phyloP scores from a whole-genome alignment of 106 monocot genomes.

The Allium cepa region DNA sequence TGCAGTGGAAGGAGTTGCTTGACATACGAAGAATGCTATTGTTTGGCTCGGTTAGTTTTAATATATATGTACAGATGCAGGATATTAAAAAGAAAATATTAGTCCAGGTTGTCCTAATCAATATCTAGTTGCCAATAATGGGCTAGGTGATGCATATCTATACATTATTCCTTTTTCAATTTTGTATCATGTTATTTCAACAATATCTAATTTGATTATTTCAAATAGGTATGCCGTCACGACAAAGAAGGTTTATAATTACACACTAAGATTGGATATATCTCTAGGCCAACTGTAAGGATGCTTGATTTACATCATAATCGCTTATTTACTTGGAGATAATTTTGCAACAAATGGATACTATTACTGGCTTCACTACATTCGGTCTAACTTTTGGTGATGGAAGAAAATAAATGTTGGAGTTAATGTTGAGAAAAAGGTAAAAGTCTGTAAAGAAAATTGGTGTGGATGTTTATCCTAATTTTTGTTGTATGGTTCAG shows the following conservation, averaged over 20 bases:
- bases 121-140: too few species aligned
- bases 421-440: slow-evolving; percentile 31
- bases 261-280: slow-evolving; percentile 62
- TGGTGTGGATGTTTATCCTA: too few species aligned
- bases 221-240: slow-evolving; percentile 66
- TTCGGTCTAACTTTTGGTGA: slow-evolving; percentile 74
- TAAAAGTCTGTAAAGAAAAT: slow-evolving; percentile 15
- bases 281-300: slow-evolving; percentile 91
- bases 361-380: slow-evolving; percentile 83
- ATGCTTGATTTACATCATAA: slow-evolving; percentile 78
- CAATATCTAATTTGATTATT: not conserved
- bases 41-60: too few species aligned
- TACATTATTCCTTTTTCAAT: too few species aligned
- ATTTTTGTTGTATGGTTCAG: too few species aligned
- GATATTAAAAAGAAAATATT: too few species aligned
- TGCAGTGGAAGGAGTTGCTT: too few species aligned
- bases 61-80: too few species aligned
- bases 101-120: too few species aligned
- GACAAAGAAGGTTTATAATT: slow-evolving; percentile 47
- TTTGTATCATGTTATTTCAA: not conserved
- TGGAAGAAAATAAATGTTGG: slow-evolving; percentile 75
- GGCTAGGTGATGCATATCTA: too few species aligned
- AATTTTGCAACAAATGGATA: slow-evolving; percentile 49
- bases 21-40: too few species aligned
- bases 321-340: slow-evolving; percentile 62